These are phyloP conservation scores for Umbelopsis vinacea DNA, from an alignment of 192 early-diverging fungal genomes.

Conservation along the genomic window DNA sequence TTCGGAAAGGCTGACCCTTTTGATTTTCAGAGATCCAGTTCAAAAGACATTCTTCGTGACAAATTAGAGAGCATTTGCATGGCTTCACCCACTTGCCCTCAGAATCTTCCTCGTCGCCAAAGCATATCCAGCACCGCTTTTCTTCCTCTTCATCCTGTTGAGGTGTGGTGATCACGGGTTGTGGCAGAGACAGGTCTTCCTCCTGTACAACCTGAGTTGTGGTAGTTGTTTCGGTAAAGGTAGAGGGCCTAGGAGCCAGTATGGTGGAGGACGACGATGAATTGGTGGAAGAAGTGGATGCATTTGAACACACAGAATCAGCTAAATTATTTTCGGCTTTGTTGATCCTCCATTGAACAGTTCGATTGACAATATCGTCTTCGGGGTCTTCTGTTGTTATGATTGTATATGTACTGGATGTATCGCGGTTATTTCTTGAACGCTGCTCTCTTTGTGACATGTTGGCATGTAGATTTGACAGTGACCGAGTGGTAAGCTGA, in stretches of 20 bases:
- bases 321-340: constrained; percentile 11
- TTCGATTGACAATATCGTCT: constrained; percentile 14
- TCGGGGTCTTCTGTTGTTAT: constrained; percentile 2
- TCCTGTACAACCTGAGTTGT: neutral
- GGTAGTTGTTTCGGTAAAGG: neutral
- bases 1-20: constrained; percentile 48
- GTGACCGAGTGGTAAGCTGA: neutral
- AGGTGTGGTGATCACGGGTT: neutral
- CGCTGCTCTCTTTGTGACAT: constrained; percentile 21
- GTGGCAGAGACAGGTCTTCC: neutral
- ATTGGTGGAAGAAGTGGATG: constrained; percentile 1
- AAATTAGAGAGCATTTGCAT: constrained; percentile 76
- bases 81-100: constrained; percentile 70
- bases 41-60: constrained; percentile 77
- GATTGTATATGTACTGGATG: constrained; percentile 12
- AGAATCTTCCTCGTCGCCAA: constrained; percentile 66
- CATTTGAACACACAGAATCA: constrained; percentile 15
- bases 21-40: constrained; percentile 78
- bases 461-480: constrained; percentile 9
- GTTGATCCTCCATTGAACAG: constrained; percentile 3
- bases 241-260: neutral
- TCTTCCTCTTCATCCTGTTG: constrained; percentile 26
- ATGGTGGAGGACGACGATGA: constrained; percentile 14
- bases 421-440: constrained; percentile 6
- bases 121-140: constrained; percentile 76